A percentile compares a stretch with the other conserved stretches of the same genome.
Conservation (phyloP, 306 rosid genomes). For the Alnus rubra region DNA sequence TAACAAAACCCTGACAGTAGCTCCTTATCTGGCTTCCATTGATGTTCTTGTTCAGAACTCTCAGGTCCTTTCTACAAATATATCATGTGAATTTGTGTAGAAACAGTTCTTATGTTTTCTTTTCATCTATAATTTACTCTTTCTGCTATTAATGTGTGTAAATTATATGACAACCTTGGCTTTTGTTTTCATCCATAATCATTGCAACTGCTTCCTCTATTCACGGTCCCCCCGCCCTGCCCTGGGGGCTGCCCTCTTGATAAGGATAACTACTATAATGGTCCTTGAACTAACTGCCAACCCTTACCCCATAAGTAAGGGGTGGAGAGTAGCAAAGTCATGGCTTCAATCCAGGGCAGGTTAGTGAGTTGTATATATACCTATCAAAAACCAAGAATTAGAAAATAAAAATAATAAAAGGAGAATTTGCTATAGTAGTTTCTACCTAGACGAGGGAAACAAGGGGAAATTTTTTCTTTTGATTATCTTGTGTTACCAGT, state of each 20-base stretch:
- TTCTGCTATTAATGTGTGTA: not conserved
- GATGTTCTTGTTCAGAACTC: constrained; percentile 99
- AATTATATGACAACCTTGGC: not conserved
- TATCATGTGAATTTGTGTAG: constrained; percentile 12
- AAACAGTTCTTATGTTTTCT: constrained; percentile 17
- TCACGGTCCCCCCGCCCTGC: not conserved
- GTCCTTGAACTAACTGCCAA: not conserved
- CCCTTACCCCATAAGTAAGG: not conserved
- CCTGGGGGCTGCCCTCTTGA: not conserved
- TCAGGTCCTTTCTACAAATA: constrained; percentile 59
- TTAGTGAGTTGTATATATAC: not conserved
- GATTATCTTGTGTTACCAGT: not conserved
- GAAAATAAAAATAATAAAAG: too few relatives aligned
- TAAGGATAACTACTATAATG: not conserved
- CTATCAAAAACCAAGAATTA: too few relatives aligned
- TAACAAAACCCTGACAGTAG: constrained; percentile 85
- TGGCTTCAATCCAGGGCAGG: not conserved
- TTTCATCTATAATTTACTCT: constrained; percentile 5
- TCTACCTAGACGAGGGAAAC: too few relatives aligned
- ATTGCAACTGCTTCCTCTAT: not conserved
- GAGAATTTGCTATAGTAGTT: too few relatives aligned
- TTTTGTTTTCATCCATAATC: not conserved
- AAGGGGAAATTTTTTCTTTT: too few relatives aligned
- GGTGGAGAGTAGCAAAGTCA: not conserved
- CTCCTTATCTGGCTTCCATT: constrained; percentile 86